Evolutionary conservation across 768 basidiomycete genomes (phyloP).

Genomic region (Rhizopogon roseolus): DNA sequence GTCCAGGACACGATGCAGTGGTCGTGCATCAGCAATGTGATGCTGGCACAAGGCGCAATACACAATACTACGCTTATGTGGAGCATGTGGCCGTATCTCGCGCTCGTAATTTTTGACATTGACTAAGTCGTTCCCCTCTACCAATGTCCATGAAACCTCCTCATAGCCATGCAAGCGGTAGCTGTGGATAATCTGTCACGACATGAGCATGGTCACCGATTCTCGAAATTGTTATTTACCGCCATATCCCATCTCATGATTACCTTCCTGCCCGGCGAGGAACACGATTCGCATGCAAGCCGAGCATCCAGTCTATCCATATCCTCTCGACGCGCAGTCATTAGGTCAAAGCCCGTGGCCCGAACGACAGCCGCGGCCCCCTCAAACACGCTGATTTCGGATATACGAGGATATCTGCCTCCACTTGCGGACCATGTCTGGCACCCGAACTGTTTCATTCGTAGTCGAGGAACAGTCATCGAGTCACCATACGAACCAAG

Average conservation of each 20-base stretch:
- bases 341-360: neutral
- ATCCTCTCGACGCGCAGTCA: neutral
- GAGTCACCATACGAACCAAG: too few relatives aligned
- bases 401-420: neutral
- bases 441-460: neutral
- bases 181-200: neutral
- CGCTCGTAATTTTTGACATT: neutral
- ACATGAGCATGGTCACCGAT: neutral
- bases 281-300: slow-evolving; percentile 1
- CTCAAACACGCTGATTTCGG: neutral
- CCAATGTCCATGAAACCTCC: neutral
- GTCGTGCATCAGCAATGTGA: neutral
- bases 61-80: neutral
- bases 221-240: neutral
- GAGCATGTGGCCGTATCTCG: neutral
- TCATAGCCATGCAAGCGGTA: neutral
- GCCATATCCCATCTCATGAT: slow-evolving; percentile 1
- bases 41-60: neutral
- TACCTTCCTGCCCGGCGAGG: neutral
- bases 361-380: neutral
- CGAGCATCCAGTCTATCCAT: slow-evolving; percentile 1
- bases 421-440: neutral
- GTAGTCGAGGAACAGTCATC: neutral
- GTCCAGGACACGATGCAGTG: neutral
- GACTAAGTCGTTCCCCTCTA: neutral